A percentile compares a stretch with the other conserved stretches of the same genome.
phyloP scores from a whole-genome alignment of 345 rosid species.

The Corchorus olitorius region DNA sequence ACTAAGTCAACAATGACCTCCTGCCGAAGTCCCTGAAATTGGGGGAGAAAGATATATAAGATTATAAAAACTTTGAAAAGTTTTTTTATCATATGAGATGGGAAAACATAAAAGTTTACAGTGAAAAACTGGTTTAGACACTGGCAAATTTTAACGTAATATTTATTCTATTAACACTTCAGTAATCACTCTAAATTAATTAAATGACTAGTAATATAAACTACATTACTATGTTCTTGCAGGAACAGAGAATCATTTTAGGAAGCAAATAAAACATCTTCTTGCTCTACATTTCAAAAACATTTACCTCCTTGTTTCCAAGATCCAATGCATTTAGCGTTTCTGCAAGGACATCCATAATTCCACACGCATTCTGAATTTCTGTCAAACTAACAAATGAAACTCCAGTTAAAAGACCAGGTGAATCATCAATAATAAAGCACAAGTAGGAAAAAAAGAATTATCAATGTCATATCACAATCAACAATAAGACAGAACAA shows the following conservation, averaged over 20 bases:
- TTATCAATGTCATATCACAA: constrained; percentile 1
- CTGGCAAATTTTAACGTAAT: not conserved
- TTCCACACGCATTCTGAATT: constrained; percentile 97
- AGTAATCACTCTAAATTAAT: not conserved
- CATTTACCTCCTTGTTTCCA: constrained; percentile 78
- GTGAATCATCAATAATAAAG: constrained; percentile 14
- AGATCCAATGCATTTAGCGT: constrained; percentile 95
- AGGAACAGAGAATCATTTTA: constrained; percentile 2
- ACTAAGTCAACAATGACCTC: constrained; percentile 97
- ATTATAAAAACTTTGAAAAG: constrained; percentile 2
- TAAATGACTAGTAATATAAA: not conserved
- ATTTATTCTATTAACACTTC: not conserved
- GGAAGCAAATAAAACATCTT: not conserved
- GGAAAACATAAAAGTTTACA: not conserved
- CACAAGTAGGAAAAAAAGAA: not conserved
- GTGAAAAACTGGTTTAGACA: too few relatives aligned
- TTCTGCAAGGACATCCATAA: constrained; percentile 98
- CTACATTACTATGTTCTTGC: not conserved
- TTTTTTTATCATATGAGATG: not conserved
- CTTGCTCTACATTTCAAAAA: constrained; percentile 9
- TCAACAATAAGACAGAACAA: constrained; percentile 9
- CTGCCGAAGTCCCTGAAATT: constrained; percentile 82
- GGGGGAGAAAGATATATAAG: constrained; percentile 21
- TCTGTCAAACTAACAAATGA: constrained; percentile 75
- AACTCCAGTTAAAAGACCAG: constrained; percentile 30